Conservation (phyloP, 257 asterid genomes). For the Penstemon barbatus region DNA sequence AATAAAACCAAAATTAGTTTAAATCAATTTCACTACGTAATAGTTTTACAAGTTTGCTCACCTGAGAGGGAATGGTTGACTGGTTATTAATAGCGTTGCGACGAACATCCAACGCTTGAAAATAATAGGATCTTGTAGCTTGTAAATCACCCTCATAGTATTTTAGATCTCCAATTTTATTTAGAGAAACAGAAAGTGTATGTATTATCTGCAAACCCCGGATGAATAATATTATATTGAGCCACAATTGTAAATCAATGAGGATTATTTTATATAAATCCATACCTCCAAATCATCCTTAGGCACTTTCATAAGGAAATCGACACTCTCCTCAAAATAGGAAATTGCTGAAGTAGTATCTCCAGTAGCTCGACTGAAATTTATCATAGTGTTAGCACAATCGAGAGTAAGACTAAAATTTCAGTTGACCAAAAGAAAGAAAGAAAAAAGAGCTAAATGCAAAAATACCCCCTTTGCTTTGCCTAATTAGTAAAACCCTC, state of each 20-base stretch:
- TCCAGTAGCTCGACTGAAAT: conserved; percentile 75
- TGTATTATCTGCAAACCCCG: conserved; percentile 61
- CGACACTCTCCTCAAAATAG: conserved; percentile 84
- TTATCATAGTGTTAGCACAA: neutral
- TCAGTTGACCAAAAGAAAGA: too few relatives aligned
- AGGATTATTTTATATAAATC: conserved; percentile 13
- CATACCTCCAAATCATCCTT: conserved; percentile 78
- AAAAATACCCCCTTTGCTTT: too few relatives aligned
- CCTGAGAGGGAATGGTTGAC: conserved; percentile 72
- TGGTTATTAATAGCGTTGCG: conserved; percentile 58
- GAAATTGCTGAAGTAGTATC: conserved; percentile 79
- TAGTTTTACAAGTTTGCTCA: conserved; percentile 29
- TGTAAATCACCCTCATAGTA: conserved; percentile 82
- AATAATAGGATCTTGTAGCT: conserved; percentile 75
- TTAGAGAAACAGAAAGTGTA: conserved; percentile 90
- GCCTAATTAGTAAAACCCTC: too few relatives aligned
- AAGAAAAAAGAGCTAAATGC: too few relatives aligned
- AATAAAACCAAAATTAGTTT: conserved; percentile 2
- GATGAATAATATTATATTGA: conserved; percentile 22
- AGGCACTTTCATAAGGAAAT: conserved; percentile 71
- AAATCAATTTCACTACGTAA: too few relatives aligned
- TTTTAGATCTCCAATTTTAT: conserved; percentile 93
- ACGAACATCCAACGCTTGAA: conserved; percentile 86
- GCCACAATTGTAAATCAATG: neutral
- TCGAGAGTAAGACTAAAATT: too few relatives aligned